These are phyloP conservation scores for Colletotrichum euphorbiae DNA, from an alignment of 2,329 filamentous ascomycete species.

Conservation along the genomic window DNA sequence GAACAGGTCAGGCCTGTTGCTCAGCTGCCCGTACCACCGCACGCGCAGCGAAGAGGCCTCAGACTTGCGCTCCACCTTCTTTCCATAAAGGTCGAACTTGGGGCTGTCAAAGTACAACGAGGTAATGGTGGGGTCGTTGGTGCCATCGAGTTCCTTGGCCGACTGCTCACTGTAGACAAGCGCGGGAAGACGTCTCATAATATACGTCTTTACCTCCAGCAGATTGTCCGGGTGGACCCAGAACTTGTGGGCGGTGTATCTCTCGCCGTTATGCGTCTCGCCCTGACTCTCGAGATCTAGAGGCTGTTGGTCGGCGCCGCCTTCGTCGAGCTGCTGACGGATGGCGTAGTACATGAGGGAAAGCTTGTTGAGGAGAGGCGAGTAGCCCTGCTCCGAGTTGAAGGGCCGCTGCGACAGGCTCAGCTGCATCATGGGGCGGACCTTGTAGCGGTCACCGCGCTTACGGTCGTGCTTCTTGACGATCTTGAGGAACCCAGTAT, in stretches of 20 bases:
- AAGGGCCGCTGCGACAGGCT: slow-evolving; percentile 89
- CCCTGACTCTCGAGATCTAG: slow-evolving; percentile 63
- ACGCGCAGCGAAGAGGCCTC: slow-evolving; percentile 87
- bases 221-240: slow-evolving; percentile 98
- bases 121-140: slow-evolving; percentile 89
- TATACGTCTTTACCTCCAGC: slow-evolving; percentile 95
- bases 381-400: slow-evolving; percentile 91
- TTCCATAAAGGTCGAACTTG: slow-evolving; percentile 85
- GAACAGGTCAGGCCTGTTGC: slow-evolving; percentile 80
- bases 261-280: slow-evolving; percentile 73
- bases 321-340: slow-evolving; percentile 81
- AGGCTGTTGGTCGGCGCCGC: slow-evolving; percentile 51
- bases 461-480: slow-evolving; percentile 99
- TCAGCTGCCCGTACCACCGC: slow-evolving; percentile 91
- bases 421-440: slow-evolving; percentile 91
- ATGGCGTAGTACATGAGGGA: slow-evolving; percentile 97
- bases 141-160: slow-evolving; percentile 83
- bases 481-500: slow-evolving; percentile 97
- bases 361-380: slow-evolving; percentile 87
- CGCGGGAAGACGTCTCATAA: slow-evolving; percentile 88
- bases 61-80: slow-evolving; percentile 81
- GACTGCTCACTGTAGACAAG: slow-evolving; percentile 93
- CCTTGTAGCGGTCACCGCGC: slow-evolving; percentile 85
- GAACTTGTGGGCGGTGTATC: slow-evolving; percentile 90
- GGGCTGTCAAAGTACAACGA: slow-evolving; percentile 96